Evolutionary conservation across 345 rosid species (phyloP).

Genomic region (Arabidopsis suecica): DNA sequence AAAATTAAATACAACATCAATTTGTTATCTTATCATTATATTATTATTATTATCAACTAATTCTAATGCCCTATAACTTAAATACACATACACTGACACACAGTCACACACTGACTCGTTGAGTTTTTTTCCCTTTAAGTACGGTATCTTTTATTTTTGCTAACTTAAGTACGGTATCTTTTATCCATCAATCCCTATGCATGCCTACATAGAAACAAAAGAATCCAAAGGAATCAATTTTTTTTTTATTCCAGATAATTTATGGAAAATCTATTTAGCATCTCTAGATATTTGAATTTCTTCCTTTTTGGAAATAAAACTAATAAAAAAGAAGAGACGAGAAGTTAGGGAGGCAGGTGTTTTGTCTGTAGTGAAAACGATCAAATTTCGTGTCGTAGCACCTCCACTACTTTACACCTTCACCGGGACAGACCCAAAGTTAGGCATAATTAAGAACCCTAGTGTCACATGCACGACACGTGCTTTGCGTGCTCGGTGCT

Average conservation of each 20-base stretch:
- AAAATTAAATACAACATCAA: conserved; percentile 8
- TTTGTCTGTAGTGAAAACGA: conserved; percentile 32
- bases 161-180: conserved; percentile 35
- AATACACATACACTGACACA: not conserved
- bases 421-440: conserved; percentile 34
- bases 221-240: conserved; percentile 38
- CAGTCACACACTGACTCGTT: conserved; percentile 21
- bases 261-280: conserved; percentile 4
- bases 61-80: not conserved
- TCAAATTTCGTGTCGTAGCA: conserved; percentile 41
- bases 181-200: conserved; percentile 34
- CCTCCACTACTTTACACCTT: conserved; percentile 45
- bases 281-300: conserved; percentile 21
- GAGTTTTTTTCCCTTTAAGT: not conserved
- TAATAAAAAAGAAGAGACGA: conserved; percentile 15
- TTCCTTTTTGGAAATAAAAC: not conserved
- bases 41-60: not conserved
- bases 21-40: not conserved
- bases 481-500: conserved; percentile 25
- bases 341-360: conserved; percentile 30
- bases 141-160: conserved; percentile 19
- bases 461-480: conserved; percentile 29
- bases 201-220: conserved; percentile 9
- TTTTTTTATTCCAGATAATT: not conserved
- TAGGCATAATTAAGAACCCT: conserved; percentile 7